A percentile compares a stretch with the other conserved stretches of the same genome.
phyloP scores from a whole-genome alignment of 768 basidiomycete genomes.

The Hemileccinum rubropunctum region DNA sequence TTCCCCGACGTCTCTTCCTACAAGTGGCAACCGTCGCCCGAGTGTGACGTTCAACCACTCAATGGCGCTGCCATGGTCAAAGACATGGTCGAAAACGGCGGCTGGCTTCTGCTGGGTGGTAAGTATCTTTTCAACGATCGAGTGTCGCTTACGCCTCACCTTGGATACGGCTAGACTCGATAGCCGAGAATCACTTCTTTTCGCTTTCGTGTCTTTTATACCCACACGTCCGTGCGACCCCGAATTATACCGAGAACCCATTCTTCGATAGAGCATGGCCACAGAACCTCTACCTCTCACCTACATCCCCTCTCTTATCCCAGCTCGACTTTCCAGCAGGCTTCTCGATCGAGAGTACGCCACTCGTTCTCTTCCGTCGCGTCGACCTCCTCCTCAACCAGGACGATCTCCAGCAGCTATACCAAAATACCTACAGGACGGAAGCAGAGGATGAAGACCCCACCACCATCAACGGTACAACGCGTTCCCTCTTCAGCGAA shows the following conservation, averaged over 20 bases:
- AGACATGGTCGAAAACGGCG: conserved; percentile 64
- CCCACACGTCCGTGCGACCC: conserved; percentile 65
- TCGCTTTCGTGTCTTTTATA: conserved; percentile 64
- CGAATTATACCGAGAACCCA: conserved; percentile 52
- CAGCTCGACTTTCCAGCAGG: conserved; percentile 44
- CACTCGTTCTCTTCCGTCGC: conserved; percentile 63
- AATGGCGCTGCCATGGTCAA: conserved; percentile 44
- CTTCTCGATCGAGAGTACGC: conserved; percentile 56
- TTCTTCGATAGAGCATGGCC: conserved; percentile 65
- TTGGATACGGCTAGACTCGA: conserved; percentile 46
- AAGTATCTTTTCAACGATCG: conserved; percentile 16
- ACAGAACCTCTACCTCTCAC: conserved; percentile 61
- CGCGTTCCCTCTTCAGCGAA: conserved; percentile 48
- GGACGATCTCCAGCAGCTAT: conserved; percentile 46
- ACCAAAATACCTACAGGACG: conserved; percentile 27
- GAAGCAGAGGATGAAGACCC: conserved; percentile 17
- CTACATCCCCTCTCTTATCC: conserved; percentile 38
- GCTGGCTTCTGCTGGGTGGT: conserved; percentile 69
- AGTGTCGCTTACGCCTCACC: neutral
- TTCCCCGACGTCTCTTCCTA: conserved; percentile 54
- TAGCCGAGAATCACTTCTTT: conserved; percentile 73
- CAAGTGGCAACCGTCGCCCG: conserved; percentile 48
- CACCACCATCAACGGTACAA: conserved; percentile 21
- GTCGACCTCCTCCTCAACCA: conserved; percentile 56
- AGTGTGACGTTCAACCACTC: conserved; percentile 44